Base-by-base conservation (phyloP, 2,329 filamentous ascomycete species). In the Paraphaeosphaeria minitans region DNA sequence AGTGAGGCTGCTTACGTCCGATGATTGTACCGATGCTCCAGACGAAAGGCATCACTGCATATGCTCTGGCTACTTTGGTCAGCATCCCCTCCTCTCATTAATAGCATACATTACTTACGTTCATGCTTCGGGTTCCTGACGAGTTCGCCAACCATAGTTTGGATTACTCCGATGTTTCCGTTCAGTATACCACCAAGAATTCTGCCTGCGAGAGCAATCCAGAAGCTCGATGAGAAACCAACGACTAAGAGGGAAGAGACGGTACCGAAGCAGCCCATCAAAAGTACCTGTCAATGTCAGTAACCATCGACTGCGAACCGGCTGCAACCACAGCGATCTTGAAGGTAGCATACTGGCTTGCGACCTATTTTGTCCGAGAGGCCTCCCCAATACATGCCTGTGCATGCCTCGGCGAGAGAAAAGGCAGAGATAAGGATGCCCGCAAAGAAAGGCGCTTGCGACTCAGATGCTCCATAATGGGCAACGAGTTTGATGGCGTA, bases 11-110 rank as follows among this genome's bases (percentile, higher is more conserved):
- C 72, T 74, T 74, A 76, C 73, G 76, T 50, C 93, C 93, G 54
- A 96, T 83, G 63, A 97, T 96, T 10, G 92, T 96, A 24, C 93
- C 93, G 53, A 97, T 88, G 48, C 86, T 89, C 93, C 93, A 97
- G 8, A 97, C 90, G 71, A 97, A 97, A 0, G 93, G 93, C 92
- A 97, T 96, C 46, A 97, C 86, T 2, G 92, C 88, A 75, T 93
- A 97, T 29, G 93, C 93, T 62, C 89, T 87, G 58, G 92, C 90
- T 92, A 67, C 61, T 4, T 53, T 42, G 46, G 66, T 61, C 22
- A 57, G 43, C 52, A 42, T 43, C 13, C 33, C 27, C 21, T 21
- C 9, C 5, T 7, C 0, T 35, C 14, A 27, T 21, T 12, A 4
- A 37, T 16, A 24, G 9, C 14, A n/a, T 21, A 31, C 3, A 8